Base-by-base conservation (phyloP, 257 asterid species). In the Thymus quinquecostatus region DNA sequence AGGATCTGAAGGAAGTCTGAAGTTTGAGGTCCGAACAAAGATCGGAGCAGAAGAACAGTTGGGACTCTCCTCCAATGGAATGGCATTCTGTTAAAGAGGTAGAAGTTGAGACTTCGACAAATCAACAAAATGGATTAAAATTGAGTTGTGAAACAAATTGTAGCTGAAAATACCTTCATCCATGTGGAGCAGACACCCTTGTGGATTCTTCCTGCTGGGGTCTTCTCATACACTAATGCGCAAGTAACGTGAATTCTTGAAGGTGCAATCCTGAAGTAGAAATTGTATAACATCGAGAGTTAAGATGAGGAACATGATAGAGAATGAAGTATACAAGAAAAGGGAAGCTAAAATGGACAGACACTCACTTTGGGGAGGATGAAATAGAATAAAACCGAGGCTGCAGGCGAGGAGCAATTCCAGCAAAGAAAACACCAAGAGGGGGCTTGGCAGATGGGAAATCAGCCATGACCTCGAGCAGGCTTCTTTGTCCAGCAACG, bases 141-240 rank as follows among this genome's bases (percentile, higher is more conserved):
- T 43, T 6, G 1, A 43, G 63, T 21, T 64, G 29, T 1, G 57
- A 45, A 21, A 64, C 40, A 75, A 61, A 3, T 58, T 43, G 77
- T 57, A 64, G 62, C 8, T 43, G 30, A 50, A 71, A 38, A 49
- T 86, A 92, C 99, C 98, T 92, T 92, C 88, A 95, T 95, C 99
- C 99, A 95, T 28, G 99, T 95, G 13, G 99, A 95, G 84, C 99
- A 95, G 57, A 95, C 82, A 73, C 99, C 99, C 86, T 85, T 90
- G 87, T 95, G 98, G 77, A 95, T 72, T 66, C 96, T 74, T 76
- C 99, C 99, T 2, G 95, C 70, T 7, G 97, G 97, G 21, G 88
- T 92, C 85, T 85, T 89, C 78, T 92, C 99, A 58, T 85, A 67
- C 50, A 95, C 99, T 79, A 95, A 80, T 7, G 99, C 94, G 81